Base-by-base conservation (phyloP, 179 eudicot genomes). In the Sideroxylon spinosum region DNA sequence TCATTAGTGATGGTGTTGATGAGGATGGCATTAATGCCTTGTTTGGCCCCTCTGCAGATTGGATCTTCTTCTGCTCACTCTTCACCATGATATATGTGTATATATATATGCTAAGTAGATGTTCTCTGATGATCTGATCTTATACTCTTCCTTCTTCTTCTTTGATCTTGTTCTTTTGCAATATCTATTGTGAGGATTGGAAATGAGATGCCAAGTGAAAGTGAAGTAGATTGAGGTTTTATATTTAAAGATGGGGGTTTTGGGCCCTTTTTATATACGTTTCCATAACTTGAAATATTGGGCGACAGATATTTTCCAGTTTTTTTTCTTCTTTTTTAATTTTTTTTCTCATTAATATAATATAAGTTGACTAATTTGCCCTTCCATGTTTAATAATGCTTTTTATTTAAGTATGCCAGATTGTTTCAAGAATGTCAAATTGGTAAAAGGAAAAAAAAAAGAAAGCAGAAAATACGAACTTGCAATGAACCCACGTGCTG, bases 41-140 rank as follows among this genome's bases (percentile, higher is more conserved):
- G 68, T 76, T 68, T 32, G 80, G 23, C 76, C 72, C 79, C 32
- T 37, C 44, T 37, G 44, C 44, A 37, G 90, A 78, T 74, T 83
- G 82, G 66, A 77, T 79, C 75, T 83, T 79, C 75, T 83, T 85
- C 28, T 61, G 84, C 81, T 91, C 92, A 28, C 85, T 73, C 84
- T 90, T 91, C 80, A 87, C 88, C 89, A 86, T 84, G 44, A 44
- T 56, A 20, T 0, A 48, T 55, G 4, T 6, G 1, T 3, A 20
- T 7, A 22, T 20, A 46, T 10, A 65, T 52, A 10, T 22, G 20
- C 23, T 25, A 63, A 63, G 66, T 13, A 16, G 76, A 17, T 57
- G 25, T 26, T 25, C 11, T 37, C 50, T 56, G n/a, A n/a, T n/a
- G n/a, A n/a, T n/a, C n/a, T n/a, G 44, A 52, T 16, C n/a, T 20